Percentiles rank a stretch among this genome's conserved stretches.
Conservation (phyloP, 768 basidiomycete species). For the Agaricus blazei region DNA sequence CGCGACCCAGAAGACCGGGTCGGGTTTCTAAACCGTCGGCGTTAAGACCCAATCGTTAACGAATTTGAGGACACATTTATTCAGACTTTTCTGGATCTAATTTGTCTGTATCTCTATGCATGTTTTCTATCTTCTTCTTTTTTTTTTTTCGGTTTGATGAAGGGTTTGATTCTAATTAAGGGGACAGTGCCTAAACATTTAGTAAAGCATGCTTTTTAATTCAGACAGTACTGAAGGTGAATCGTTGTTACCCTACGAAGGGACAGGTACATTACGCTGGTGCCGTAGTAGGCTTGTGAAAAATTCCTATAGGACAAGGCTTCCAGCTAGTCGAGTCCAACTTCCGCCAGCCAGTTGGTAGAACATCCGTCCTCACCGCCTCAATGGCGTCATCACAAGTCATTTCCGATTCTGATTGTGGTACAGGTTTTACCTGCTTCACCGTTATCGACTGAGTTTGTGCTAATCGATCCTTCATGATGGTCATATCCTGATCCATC, state of each 20-base stretch:
- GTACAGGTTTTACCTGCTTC: not conserved
- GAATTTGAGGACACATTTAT: not conserved
- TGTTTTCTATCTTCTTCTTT: too few relatives aligned
- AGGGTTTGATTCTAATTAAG: too few relatives aligned
- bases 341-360: constrained; percentile 47
- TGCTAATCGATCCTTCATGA: constrained; percentile 52
- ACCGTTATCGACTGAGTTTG: constrained; percentile 21
- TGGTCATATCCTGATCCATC: constrained; percentile 41
- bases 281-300: not conserved
- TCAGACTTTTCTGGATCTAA: not conserved
- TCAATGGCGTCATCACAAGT: not conserved
- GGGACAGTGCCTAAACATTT: too few relatives aligned
- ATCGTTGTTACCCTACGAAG: too few relatives aligned
- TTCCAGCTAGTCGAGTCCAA: constrained; percentile 48
- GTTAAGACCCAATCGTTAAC: not conserved
- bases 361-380: not conserved
- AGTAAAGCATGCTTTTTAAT: too few relatives aligned
- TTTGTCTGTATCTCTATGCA: too few relatives aligned
- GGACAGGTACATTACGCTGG: too few relatives aligned
- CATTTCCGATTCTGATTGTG: not conserved
- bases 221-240: too few relatives aligned
- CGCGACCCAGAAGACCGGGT: constrained; percentile 20
- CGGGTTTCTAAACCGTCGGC: constrained; percentile 15
- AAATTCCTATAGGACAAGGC: constrained; percentile 65
- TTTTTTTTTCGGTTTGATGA: too few relatives aligned